phyloP scores from a whole-genome alignment of 148 eudicot genomes.

The Cornus kousa region DNA sequence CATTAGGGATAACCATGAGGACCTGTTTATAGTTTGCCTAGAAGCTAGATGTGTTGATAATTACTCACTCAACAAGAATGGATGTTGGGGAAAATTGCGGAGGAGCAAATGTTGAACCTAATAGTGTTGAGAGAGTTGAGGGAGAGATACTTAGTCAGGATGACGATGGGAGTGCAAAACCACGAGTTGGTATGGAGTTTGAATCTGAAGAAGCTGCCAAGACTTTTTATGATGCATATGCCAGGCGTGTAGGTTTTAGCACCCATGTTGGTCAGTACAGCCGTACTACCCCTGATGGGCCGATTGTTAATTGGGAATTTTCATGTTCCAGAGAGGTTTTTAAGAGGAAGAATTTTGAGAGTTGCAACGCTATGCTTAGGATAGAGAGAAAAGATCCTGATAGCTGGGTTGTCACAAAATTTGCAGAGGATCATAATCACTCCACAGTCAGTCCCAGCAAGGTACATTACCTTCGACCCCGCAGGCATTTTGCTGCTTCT shows the following conservation, averaged over 20 bases:
- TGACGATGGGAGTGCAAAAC: slow-evolving; percentile 24
- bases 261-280: slow-evolving; percentile 35
- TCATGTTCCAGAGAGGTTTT: slow-evolving; percentile 40
- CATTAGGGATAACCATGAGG: not conserved
- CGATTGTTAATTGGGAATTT: slow-evolving; percentile 41
- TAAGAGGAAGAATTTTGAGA: slow-evolving; percentile 35
- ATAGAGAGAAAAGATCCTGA: slow-evolving; percentile 36
- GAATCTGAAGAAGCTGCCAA: slow-evolving; percentile 43
- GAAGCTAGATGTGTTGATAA: not conserved
- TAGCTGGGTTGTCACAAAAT: slow-evolving; percentile 46
- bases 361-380: slow-evolving; percentile 38
- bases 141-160: slow-evolving; percentile 16
- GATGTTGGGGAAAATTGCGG: slow-evolving; percentile 24
- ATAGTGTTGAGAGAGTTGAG: slow-evolving; percentile 20
- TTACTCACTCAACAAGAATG: slow-evolving; percentile 6
- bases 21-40: slow-evolving; percentile 8
- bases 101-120: slow-evolving; percentile 15
- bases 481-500: slow-evolving; percentile 43
- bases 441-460: slow-evolving; percentile 31
- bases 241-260: slow-evolving; percentile 43
- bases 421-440: slow-evolving; percentile 51
- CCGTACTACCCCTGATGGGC: slow-evolving; percentile 43
- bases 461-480: slow-evolving; percentile 45
- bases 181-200: slow-evolving; percentile 40
- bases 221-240: slow-evolving; percentile 39